Conservation (phyloP, 2,329 filamentous ascomycete genomes). For the Lojkania enalia region DNA sequence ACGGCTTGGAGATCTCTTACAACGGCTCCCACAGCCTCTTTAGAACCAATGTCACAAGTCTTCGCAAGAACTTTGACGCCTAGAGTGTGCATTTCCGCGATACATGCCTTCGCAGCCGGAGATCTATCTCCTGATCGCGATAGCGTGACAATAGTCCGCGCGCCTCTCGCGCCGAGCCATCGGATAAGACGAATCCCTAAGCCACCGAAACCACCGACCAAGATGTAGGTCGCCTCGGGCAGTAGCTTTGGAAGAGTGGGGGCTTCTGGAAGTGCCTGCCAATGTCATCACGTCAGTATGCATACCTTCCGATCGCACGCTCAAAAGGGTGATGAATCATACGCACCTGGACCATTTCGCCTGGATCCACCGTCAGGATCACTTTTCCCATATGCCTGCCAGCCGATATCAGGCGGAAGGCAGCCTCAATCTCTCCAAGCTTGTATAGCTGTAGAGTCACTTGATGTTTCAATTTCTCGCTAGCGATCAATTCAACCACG, state of each 20-base stretch:
- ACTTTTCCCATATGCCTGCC: background rate
- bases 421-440: conserved; percentile 2
- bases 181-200: background rate
- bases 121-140: background rate
- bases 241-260: background rate
- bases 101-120: background rate
- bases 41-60: background rate
- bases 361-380: background rate
- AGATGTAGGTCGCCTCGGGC: background rate
- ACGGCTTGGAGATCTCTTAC: conserved; percentile 20
- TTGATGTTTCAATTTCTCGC: background rate
- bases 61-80: background rate
- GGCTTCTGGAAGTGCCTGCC: background rate
- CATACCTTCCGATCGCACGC: too few relatives aligned
- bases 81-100: background rate
- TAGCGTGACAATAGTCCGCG: conserved; percentile 1
- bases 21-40: conserved; percentile 12
- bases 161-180: background rate
- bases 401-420: background rate
- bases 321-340: background rate
- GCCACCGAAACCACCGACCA: background rate
- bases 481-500: background rate
- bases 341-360: background rate
- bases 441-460: background rate
- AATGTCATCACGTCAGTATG: background rate